These are phyloP conservation scores for Russula dissimulans DNA, from an alignment of 768 basidiomycete genomes.

Conservation along the genomic window DNA sequence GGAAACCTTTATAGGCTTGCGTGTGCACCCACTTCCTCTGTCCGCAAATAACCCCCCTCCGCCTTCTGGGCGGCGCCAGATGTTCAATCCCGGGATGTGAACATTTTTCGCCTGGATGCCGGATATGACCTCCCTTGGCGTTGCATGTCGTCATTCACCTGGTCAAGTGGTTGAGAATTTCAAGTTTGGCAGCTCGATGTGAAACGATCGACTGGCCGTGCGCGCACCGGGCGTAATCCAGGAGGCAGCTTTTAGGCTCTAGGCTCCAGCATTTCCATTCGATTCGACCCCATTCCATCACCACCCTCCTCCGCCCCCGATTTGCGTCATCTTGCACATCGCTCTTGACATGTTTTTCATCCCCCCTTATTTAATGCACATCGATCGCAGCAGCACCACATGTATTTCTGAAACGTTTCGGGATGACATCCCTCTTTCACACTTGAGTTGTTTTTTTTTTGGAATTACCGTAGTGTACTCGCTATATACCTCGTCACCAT, in stretches of 20 bases:
- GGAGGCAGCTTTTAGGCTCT: constrained; percentile 3
- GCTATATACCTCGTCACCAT: not conserved
- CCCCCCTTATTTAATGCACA: constrained; percentile 7
- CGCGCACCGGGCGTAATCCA: constrained; percentile 10
- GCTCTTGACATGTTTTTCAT: constrained; percentile 3
- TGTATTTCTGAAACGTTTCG: constrained; percentile 5
- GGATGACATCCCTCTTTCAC: constrained; percentile 2
- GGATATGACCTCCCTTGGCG: not conserved
- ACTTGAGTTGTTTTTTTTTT: constrained; percentile 1
- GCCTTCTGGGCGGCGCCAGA: not conserved
- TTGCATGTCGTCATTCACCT: not conserved
- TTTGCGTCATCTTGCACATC: constrained; percentile 11
- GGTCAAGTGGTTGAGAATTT: constrained; percentile 6
- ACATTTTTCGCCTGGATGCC: constrained; percentile 3
- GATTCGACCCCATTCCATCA: not conserved
- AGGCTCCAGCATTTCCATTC: not conserved
- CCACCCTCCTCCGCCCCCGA: not conserved
- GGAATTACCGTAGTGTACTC: constrained; percentile 12
- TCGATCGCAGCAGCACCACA: not conserved
- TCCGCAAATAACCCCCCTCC: constrained; percentile 7
- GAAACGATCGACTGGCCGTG: constrained; percentile 6
- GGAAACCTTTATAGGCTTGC: constrained; percentile 2
- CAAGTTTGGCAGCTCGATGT: not conserved
- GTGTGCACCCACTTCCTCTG: constrained; percentile 1
- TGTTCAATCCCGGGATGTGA: not conserved